Base-by-base conservation (phyloP, 164 flowering plant species). In the Vitis labrusca region DNA sequence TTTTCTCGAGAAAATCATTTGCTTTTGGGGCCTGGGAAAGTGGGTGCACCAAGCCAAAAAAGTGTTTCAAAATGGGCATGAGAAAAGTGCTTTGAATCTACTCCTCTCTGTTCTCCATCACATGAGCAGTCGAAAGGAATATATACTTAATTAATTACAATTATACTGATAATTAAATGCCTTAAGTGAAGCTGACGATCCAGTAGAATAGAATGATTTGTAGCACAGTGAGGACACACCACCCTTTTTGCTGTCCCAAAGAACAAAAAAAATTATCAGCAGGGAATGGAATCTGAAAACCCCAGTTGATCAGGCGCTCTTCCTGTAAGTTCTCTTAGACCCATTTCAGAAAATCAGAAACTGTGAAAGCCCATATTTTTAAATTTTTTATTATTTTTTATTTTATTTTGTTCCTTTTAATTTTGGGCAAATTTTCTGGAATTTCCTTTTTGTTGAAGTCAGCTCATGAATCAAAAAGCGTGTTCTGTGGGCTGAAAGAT, bases 251-350 rank as follows among this genome's bases (percentile, higher is more conserved):
- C 44, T 3, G 44, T 37, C 7, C 27, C 27, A 23, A 23, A 23
- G 27, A 23, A 23, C 27, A 37, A 37, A 19, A 17, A 16, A 32
- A 52, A 15, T 50, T 2, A 48, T 14, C 50, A 50, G 50, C 65
- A 23, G 10, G 50, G 57, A 51, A 50, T 48, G 66, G 67, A 59
- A 49, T 71, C 55, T 52, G 50, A 32, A 16, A 44, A 15, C 11
- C 56, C 64, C 30, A 59, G 67, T 66, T 61, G 54, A 54, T 77
- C 59, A 76, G 81, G 76, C 78, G 67, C 67, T 68, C 52, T 65
- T 70, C 62, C 64, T 59, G 57, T 69, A 62, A 73, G 30, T 71
- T 81, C 65, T 78, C 12, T 53, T 56, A 52, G 11, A 67, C 81
- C 75, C 75, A 72, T 23, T 67, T 66, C 5, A 48, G 19, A 2